Percentiles rank a stretch among this genome's conserved stretches.
Evolutionary conservation across 2,329 filamentous ascomycete genomes (phyloP).

Genomic region (Mollisiaceae sp.): DNA sequence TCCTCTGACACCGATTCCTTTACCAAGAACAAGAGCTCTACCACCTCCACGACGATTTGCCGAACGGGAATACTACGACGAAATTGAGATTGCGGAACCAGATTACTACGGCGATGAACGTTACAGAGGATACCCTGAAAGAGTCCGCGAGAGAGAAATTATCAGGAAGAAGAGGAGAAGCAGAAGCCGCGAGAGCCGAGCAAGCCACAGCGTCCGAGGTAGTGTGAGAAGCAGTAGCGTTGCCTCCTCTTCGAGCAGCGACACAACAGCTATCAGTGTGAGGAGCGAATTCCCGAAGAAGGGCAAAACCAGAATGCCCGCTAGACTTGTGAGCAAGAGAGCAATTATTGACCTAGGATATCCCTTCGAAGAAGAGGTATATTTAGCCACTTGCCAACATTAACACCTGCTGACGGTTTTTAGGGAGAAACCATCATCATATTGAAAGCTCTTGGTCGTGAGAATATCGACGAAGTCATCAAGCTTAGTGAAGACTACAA

Average conservation of each 20-base stretch:
- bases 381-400: conserved; percentile 36
- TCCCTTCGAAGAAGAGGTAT: conserved; percentile 83
- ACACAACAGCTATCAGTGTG: conserved; percentile 52
- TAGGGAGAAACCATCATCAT: conserved; percentile 83
- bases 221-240: conserved; percentile 46
- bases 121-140: conserved; percentile 65
- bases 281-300: conserved; percentile 75
- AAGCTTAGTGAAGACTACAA: conserved; percentile 80
- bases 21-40: conserved; percentile 67
- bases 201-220: conserved; percentile 35
- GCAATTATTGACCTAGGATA: conserved; percentile 86
- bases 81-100: conserved; percentile 70
- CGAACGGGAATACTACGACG: conserved; percentile 65
- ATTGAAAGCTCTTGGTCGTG: conserved; percentile 81
- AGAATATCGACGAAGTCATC: conserved; percentile 90
- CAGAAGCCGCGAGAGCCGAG: conserved; percentile 38
- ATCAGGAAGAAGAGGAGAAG: conserved; percentile 50
- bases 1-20: conserved; percentile 62
- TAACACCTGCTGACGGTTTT: conserved; percentile 41
- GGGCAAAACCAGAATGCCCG: conserved; percentile 89
- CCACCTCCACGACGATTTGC: conserved; percentile 63
- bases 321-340: conserved; percentile 76
- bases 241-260: conserved; percentile 51
- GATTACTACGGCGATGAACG: conserved; percentile 75
- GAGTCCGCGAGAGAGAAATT: conserved; percentile 66